A percentile compares a stretch with the other conserved stretches of the same genome.
Evolutionary conservation across 2,329 filamentous ascomycete species (phyloP).

Genomic region (Fusarium anguioides): DNA sequence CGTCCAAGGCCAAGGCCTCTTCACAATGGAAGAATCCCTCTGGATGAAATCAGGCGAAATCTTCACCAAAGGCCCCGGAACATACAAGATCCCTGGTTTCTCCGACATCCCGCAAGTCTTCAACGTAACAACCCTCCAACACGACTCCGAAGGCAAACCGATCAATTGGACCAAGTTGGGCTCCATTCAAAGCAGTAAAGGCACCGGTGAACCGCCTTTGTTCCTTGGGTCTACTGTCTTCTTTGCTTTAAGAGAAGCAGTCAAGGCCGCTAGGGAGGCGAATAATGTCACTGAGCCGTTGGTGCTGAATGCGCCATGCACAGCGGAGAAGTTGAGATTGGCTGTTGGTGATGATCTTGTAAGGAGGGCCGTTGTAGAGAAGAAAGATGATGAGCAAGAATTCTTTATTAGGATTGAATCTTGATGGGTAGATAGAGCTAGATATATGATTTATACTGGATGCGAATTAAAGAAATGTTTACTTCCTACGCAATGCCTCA

Average conservation of each 20-base stretch:
- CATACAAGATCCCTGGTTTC: neutral
- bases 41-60: conserved; percentile 4
- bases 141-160: neutral
- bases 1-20: neutral
- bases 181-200: neutral
- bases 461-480: no score
- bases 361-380: neutral
- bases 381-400: neutral
- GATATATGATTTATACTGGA: no score
- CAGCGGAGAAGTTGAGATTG: neutral
- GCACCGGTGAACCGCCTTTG: neutral
- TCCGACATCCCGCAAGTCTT: neutral
- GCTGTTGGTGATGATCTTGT: conserved; percentile 3
- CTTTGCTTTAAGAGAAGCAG: neutral
- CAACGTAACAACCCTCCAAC: neutral
- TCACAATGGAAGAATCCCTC: neutral
- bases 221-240: neutral
- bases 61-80: conserved; percentile 6
- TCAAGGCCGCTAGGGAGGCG: neutral
- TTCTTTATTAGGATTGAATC: conserved; percentile 4
- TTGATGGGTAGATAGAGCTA: neutral
- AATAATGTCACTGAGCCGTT: neutral
- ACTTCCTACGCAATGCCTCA: neutral
- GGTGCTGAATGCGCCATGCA: neutral
- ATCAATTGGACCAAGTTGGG: neutral